Evolutionary conservation across 768 basidiomycete genomes (phyloP).

Genomic region (Mycena albidolilacea): DNA sequence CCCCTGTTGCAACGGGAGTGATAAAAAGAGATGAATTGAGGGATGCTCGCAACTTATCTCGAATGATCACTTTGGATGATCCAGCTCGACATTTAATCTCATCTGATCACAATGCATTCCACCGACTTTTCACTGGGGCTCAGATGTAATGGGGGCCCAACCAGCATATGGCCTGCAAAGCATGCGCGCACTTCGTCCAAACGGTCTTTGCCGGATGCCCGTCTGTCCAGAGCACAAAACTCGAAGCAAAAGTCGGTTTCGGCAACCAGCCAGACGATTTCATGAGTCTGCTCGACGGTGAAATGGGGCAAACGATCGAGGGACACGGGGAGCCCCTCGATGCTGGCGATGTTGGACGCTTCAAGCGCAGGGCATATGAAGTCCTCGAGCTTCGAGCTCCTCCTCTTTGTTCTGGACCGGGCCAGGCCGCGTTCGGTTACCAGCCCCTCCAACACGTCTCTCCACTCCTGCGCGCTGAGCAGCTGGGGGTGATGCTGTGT

Average conservation of each 20-base stretch:
- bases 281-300: neutral
- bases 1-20: too few relatives aligned
- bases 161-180: constrained; percentile 4
- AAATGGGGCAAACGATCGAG: neutral
- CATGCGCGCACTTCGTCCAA: neutral
- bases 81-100: too few relatives aligned
- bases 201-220: neutral
- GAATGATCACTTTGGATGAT: too few relatives aligned
- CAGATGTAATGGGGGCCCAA: constrained; percentile 11
- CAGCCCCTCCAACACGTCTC: neutral
- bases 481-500: neutral
- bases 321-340: constrained; percentile 7
- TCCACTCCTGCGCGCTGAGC: neutral
- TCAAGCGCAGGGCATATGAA: neutral
- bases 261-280: constrained; percentile 10
- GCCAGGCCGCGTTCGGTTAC: neutral
- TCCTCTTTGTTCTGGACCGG: neutral
- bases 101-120: too few relatives aligned
- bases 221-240: constrained; percentile 6
- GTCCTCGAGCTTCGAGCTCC: neutral
- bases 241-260: constrained; percentile 8
- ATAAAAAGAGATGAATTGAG: too few relatives aligned
- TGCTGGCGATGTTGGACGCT: neutral
- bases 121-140: too few relatives aligned
- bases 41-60: too few relatives aligned